Base-by-base conservation (phyloP, 2,329 filamentous ascomycete genomes). In the Microsporum ferrugineum region DNA sequence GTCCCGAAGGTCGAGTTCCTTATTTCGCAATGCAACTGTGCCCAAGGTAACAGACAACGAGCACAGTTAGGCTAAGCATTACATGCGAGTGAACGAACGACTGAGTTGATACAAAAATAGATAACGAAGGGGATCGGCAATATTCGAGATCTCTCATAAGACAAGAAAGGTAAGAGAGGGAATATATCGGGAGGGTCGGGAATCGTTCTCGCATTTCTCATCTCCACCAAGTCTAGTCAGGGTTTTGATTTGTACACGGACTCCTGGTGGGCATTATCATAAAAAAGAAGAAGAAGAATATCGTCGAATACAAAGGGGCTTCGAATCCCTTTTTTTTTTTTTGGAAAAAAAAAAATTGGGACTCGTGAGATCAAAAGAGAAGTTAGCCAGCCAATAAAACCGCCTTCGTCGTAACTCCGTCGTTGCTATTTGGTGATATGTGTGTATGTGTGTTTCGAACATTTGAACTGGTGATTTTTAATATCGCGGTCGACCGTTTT, bases 401-500 rank as follows among this genome's bases (percentile, higher is more conserved):
- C 27, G 31, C 51, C 51, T 55, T 55, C n/a, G 29, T 55, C 31
- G 33, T 55, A 31, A 55, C 31, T 23, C 33, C 51, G 6, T 55
- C 51, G 31, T 55, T 31, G 51, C 51, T 55, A 36, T 51, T 23
- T 51, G 45, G 45, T 29, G 27, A 14, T 31, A 51, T 51, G 23
- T n/a, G 33, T 36, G 17, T 51, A 17, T 51, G 45, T 29, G 17
- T 23, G 17, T 23, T 33, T 34, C 36, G 51, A 55, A 17, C 23
- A 27, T 23, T 55, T 55, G 14, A 36, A 55, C 29, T 47, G 58
- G 58, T 41, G 41, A 56, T 60, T 59, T 41, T 51, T 59, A 57
- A 27, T 57, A 41, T 10, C n/a, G 45, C 7, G 62, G 60, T 60
- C 64, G 65, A 65, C 71, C 71, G 67, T 73, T 68, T 66, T 69